phyloP scores from a whole-genome alignment of 1,284 basidiomycete genomes.

The Inonotus obliquus region DNA sequence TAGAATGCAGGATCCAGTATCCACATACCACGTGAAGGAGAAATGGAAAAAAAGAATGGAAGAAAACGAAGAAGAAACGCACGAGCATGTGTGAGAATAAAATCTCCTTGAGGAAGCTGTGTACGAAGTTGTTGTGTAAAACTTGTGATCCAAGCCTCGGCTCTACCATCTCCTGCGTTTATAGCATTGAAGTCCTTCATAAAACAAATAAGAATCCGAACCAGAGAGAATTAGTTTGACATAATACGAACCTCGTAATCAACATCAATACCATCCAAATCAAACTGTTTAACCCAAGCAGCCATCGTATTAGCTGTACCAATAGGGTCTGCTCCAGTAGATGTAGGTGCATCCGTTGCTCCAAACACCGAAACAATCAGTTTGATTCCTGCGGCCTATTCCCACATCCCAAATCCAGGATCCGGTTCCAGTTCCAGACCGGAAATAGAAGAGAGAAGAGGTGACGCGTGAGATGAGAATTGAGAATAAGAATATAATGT shows the following conservation, averaged over 20 bases:
- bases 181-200: conserved; percentile 45
- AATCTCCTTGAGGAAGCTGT: conserved; percentile 31
- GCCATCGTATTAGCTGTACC: conserved; percentile 43
- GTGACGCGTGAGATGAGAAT: too few species aligned
- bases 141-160: conserved; percentile 39
- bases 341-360: conserved; percentile 46
- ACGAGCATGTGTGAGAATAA: conserved; percentile 37
- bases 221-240: not conserved
- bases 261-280: conserved; percentile 52
- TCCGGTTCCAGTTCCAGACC: too few species aligned
- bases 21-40: not conserved
- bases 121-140: conserved; percentile 38
- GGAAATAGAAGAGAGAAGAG: too few species aligned
- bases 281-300: conserved; percentile 43
- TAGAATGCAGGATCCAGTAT: too few species aligned
- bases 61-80: conserved; percentile 36
- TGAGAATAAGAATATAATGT: not conserved
- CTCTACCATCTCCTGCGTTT: conserved; percentile 33
- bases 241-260: conserved; percentile 41
- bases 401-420: too few species aligned
- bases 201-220: too few species aligned
- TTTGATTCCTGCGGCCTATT: conserved; percentile 46
- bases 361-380: conserved; percentile 56
- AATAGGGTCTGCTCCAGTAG: conserved; percentile 35
- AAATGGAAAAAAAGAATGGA: conserved; percentile 30